Evolutionary conservation across 495 filamentous ascomycete genomes (phyloP).

Genomic region (Neurospora sublineolata): DNA sequence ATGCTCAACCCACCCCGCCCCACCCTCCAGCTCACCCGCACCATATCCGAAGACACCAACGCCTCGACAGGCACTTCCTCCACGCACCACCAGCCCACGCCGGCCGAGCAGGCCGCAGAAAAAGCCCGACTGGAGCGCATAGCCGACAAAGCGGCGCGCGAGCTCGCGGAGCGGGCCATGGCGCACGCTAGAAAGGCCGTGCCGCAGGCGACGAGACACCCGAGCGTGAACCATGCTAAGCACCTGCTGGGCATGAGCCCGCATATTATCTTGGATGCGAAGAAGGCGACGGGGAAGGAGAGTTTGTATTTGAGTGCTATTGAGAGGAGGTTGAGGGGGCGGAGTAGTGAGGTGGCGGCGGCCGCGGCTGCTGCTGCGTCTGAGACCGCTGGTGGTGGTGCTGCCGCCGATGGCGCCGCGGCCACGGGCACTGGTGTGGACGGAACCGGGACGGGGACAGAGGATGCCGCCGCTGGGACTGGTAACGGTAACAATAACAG

Average conservation of each 20-base stretch:
- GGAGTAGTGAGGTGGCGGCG: constrained; percentile 6
- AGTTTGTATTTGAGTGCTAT: constrained; percentile 66
- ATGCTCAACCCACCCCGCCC: not conserved
- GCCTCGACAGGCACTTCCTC: not conserved
- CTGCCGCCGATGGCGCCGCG: not conserved
- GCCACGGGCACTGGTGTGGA: not conserved
- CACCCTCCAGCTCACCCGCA: not conserved
- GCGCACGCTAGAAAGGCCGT: constrained; percentile 33
- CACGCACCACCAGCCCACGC: constrained; percentile 12
- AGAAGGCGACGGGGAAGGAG: constrained; percentile 47
- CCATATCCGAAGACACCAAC: not conserved
- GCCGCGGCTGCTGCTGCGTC: constrained; percentile 4
- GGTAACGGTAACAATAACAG: not conserved
- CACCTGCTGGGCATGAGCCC: constrained; percentile 36
- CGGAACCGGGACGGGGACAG: not conserved
- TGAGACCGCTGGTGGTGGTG: not conserved
- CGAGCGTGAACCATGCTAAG: constrained; percentile 34
- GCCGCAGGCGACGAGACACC: constrained; percentile 35
- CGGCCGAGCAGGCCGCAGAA: constrained; percentile 35
- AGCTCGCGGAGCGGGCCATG: constrained; percentile 34
- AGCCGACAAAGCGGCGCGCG: constrained; percentile 32
- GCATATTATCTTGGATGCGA: constrained; percentile 45
- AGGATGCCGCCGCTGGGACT: not conserved
- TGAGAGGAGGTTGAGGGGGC: constrained; percentile 40
- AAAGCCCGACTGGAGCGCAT: constrained; percentile 42